Evolutionary conservation across 345 rosid species (phyloP), one percentile per base, ranked within the genome.

Genomic region (Eucalyptus polybractea): DNA sequence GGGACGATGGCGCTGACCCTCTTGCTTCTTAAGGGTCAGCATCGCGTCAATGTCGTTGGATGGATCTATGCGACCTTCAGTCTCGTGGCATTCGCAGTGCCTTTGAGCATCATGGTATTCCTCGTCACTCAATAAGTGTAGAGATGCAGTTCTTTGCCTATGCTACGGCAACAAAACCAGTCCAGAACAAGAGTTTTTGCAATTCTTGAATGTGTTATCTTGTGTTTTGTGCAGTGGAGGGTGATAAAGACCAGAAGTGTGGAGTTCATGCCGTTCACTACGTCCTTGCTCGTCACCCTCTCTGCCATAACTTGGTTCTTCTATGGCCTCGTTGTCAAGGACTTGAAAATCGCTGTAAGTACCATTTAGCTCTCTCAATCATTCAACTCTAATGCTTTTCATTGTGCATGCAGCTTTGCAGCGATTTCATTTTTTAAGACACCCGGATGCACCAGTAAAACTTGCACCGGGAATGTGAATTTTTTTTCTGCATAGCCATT

Each of bases 101-200:
- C 96, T 19, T 93, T 95, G 21, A 90, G 93, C 86, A 89, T 93
- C 94, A 94, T 94, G 50, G 95, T 95, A 91, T 14, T 87, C 49
- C 42, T 11, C 5, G 11, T 53, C 11, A 15, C 15, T 16, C 19
- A 50, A 86, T 62, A 37, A 47, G 72, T 87, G 44, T 65, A 49
- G 29, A 40, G 33, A 49, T 17, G 42, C 19, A n/a, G 10, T 14
- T 7, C 76, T 65, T n/a, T 65, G 37, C 37, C 16, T 13, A n/a
- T 4, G 37, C 37, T 65, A 2, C 1, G 0, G 15, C 40, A 22
- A 50, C 49, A 0, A 83, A 13, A 24, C 49, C 19, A 40, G 47
- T n/a, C 87, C 31, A 0, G 4, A 44, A 40, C 53, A 44, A 42
- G 33, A 16, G 50, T 24, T 45, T 49, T 25, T 62, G 50, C 13